Base-by-base conservation (phyloP, 2,329 filamentous ascomycete species). In the Alternaria infectoria region DNA sequence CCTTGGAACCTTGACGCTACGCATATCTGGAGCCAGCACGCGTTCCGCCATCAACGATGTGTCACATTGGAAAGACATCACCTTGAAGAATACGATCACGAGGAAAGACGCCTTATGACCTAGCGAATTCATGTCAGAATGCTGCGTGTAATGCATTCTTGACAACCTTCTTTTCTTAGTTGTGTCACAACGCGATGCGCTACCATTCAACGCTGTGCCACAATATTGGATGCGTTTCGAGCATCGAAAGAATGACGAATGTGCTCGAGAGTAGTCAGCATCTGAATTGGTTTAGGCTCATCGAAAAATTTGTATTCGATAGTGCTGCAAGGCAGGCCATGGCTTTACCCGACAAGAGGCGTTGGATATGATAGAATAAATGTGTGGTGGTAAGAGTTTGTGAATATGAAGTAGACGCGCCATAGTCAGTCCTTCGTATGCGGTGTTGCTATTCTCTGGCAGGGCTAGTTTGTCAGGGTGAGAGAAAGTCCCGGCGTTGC, bases 401-500 rank as follows among this genome's bases (percentile, higher is more conserved):
- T 13, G 45, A 17, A 8, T 10, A 28, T 49, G n/a, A 17, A 17
- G 23, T 26, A 21, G 12, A 17, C 7, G 15, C 11, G 23, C n/a
- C 15, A 6, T 10, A 40, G 15, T 9, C 9, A 52, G 32, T 52
- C 13, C 19, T 10, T 25, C 17, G 28, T 15, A 36, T 52, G 49
- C 49, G 10, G 13, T 36, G 30, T 25, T 40, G 17, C 15, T 25
- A 32, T 32, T 5, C 32, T 21, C 13, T 52, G 12, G 49, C 49
- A 21, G 7, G 9, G 26, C 32, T n/a, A 51, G 17, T 32, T 36
- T 51, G 12, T 19, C n/a, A 25, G 44, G 54, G 28, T 44, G 25
- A 47, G 28, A 30, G 25, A 28, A 21, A 51, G 46, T 51, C 59
- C 7, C 15, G 32, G 43, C 59, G 60, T 62, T 62, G 61, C 57